These are phyloP conservation scores for Dactylellina drechsleri DNA, from an alignment of 2,329 filamentous ascomycete genomes.

Conservation along the genomic window DNA sequence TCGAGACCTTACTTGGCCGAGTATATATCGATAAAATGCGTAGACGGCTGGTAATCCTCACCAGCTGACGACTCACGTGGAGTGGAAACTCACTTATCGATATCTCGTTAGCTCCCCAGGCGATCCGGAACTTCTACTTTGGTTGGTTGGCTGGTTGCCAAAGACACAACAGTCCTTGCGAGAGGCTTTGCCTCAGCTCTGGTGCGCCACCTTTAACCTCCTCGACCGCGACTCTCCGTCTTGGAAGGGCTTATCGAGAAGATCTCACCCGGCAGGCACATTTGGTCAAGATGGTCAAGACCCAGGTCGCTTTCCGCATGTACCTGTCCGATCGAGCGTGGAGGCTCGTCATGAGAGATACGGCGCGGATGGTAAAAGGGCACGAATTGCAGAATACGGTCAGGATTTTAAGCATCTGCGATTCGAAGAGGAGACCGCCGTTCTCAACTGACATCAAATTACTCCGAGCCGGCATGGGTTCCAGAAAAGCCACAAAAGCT, in stretches of 20 bases:
- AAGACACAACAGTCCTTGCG: background rate
- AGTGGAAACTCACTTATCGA: background rate
- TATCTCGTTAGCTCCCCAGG: no score
- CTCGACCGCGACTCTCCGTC: background rate
- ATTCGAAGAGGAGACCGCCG: background rate
- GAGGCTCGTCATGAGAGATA: conserved; percentile 11
- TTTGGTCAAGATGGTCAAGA: no score
- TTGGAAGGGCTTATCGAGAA: conserved; percentile 4
- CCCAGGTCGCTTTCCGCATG: conserved; percentile 22
- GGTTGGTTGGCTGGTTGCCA: no score
- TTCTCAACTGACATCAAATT: background rate
- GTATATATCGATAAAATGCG: background rate
- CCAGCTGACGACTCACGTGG: background rate
- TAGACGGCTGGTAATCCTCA: background rate
- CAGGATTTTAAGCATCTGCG: background rate
- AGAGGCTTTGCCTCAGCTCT: no score
- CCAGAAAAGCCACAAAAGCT: conserved; percentile 41
- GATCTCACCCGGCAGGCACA: conserved; percentile 22
- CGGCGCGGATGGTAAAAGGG: conserved; percentile 8
- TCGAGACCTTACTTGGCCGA: background rate
- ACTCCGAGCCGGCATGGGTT: conserved; percentile 23
- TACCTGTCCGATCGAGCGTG: conserved; percentile 42
- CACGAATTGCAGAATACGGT: conserved; percentile 15
- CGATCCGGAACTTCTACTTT: no score
- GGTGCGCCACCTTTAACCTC: background rate